These are phyloP conservation scores for Ustilago crameri DNA, from an alignment of 1,284 basidiomycete genomes.

Conservation along the genomic window DNA sequence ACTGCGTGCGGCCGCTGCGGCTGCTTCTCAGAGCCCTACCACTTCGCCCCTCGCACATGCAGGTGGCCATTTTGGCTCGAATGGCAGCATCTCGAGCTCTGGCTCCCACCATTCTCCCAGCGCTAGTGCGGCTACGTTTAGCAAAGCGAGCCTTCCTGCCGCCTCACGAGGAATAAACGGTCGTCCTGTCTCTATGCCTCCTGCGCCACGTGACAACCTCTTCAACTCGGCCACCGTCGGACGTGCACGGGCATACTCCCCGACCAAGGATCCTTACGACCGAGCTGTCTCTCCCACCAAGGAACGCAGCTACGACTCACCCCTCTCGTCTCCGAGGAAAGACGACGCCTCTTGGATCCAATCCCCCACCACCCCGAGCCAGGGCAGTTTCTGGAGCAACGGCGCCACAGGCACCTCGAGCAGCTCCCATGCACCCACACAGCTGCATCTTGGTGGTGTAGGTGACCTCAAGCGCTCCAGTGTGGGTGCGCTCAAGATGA, in stretches of 20 bases:
- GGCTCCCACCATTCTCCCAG: conserved; percentile 24
- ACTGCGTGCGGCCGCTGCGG: conserved; percentile 30
- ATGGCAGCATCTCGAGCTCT: conserved; percentile 30
- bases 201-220: conserved; percentile 48
- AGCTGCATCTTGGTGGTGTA: conserved; percentile 61
- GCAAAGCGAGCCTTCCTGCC: conserved; percentile 39
- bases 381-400: conserved; percentile 60
- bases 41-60: conserved; percentile 16
- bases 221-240: conserved; percentile 43
- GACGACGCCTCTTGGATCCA: conserved; percentile 57
- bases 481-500: conserved; percentile 62
- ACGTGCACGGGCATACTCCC: conserved; percentile 39
- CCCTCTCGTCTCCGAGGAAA: conserved; percentile 48
- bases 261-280: conserved; percentile 42
- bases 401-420: conserved; percentile 13
- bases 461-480: conserved; percentile 60
- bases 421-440: conserved; percentile 29
- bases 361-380: conserved; percentile 38
- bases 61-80: conserved; percentile 34
- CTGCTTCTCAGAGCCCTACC: conserved; percentile 13
- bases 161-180: conserved; percentile 35
- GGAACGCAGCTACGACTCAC: conserved; percentile 38
- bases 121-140: conserved; percentile 39
- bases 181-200: conserved; percentile 57
- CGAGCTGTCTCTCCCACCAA: conserved; percentile 41